Conservation (phyloP, 1,284 basidiomycete genomes). For the Puccinia coronata region DNA sequence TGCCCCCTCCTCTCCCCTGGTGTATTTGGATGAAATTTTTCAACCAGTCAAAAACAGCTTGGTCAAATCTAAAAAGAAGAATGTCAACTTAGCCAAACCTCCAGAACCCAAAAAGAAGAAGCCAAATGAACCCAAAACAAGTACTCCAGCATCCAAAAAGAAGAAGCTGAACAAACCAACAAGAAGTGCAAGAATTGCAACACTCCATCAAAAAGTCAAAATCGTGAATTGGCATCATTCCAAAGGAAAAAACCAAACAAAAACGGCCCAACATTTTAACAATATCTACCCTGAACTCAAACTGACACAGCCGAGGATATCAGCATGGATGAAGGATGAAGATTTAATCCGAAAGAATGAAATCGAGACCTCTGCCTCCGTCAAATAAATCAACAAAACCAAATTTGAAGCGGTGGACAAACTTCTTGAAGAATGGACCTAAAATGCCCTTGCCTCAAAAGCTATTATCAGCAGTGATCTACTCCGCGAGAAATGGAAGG, state of each 20-base stretch:
- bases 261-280: conserved; percentile 2
- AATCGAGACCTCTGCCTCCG: not conserved
- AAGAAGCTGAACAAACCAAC: not conserved
- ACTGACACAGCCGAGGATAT: conserved; percentile 32
- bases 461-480: not conserved
- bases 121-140: not conserved
- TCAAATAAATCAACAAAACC: conserved; percentile 18
- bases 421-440: not conserved
- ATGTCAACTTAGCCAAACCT: too few species aligned
- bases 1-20: too few species aligned
- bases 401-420: conserved; percentile 1
- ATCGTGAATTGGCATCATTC: conserved; percentile 18
- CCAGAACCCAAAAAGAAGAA: too few species aligned
- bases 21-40: too few species aligned
- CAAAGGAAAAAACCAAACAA: conserved; percentile 15
- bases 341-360: not conserved
- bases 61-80: too few species aligned
- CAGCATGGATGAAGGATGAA: conserved; percentile 38
- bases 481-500: conserved; percentile 28
- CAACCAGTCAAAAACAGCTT: too few species aligned
- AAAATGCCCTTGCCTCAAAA: not conserved
- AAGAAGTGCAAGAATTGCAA: not conserved
- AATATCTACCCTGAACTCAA: conserved; percentile 25
- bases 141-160: not conserved
- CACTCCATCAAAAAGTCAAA: conserved; percentile 34